Percentiles rank a stretch among this genome's conserved stretches.
Conservation (phyloP, 78 protist species). For the Cavenderia fasciculata region DNA sequence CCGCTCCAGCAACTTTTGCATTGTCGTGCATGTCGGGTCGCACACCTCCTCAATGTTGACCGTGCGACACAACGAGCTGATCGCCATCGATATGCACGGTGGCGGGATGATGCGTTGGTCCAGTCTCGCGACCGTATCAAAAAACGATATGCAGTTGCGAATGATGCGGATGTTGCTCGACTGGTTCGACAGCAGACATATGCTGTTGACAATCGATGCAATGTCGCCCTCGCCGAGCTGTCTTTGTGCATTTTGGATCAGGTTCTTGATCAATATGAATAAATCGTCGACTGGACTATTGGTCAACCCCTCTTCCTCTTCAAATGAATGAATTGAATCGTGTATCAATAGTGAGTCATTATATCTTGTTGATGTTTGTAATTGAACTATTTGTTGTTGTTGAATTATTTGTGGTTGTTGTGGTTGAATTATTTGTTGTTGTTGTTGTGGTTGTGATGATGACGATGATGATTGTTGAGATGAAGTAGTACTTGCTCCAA, state of each 20-base stretch:
- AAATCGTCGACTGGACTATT: slow-evolving; percentile 25
- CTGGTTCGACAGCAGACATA: slow-evolving; percentile 36
- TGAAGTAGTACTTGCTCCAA: neutral
- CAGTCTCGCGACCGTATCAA: slow-evolving; percentile 15
- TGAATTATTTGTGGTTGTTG: no score
- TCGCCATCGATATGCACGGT: slow-evolving; percentile 59
- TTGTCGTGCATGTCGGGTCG: slow-evolving; percentile 37
- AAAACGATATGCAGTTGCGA: slow-evolving; percentile 36
- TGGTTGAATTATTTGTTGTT: neutral
- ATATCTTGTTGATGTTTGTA: no score
- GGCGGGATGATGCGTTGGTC: slow-evolving; percentile 36
- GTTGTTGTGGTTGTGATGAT: neutral
- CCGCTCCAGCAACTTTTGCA: slow-evolving; percentile 53
- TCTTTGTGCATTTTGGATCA: neutral
- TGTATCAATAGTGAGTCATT: no score
- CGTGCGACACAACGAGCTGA: slow-evolving; percentile 16
- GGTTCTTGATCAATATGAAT: slow-evolving; percentile 26
- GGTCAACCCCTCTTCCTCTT: no score
- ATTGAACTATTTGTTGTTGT: neutral
- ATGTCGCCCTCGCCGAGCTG: slow-evolving; percentile 39
- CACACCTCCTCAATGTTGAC: slow-evolving; percentile 65
- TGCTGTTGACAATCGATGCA: slow-evolving; percentile 45
- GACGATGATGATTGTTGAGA: no score
- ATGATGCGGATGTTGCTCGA: neutral
- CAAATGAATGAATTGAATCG: no score